A percentile compares a stretch with the other conserved stretches of the same genome.
These are phyloP conservation scores for Teratosphaeria viscida DNA, from an alignment of 2,329 filamentous ascomycete species.

Conservation along the genomic window DNA sequence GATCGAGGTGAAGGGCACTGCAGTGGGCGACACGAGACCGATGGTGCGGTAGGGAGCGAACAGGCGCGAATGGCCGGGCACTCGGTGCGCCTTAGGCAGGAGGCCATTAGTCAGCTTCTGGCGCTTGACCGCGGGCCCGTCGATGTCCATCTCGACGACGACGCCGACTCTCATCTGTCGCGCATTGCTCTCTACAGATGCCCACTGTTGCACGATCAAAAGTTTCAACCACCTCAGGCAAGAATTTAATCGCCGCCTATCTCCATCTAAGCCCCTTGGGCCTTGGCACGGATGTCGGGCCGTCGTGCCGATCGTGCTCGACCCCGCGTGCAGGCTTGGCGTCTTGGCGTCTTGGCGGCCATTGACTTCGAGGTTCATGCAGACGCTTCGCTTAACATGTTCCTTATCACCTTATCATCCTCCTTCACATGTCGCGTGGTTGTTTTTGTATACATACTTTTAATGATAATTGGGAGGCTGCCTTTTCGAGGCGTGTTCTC, in stretches of 20 bases:
- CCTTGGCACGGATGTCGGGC: not conserved
- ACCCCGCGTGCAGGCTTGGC: not conserved
- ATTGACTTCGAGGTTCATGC: not conserved
- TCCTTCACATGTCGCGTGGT: not conserved
- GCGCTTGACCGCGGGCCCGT: conserved; percentile 48
- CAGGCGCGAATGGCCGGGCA: conserved; percentile 52
- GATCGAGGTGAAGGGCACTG: conserved; percentile 79
- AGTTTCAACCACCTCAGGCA: not conserved
- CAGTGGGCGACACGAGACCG: conserved; percentile 82
- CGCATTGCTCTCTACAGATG: not conserved
- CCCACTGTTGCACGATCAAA: not conserved
- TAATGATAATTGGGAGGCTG: not conserved
- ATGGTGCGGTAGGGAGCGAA: conserved; percentile 95
- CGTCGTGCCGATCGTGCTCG: not conserved
- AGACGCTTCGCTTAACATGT: not conserved
- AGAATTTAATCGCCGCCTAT: not conserved
- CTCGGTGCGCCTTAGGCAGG: conserved; percentile 12
- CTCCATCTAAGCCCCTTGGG: too few species aligned
- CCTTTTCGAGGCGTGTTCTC: not conserved
- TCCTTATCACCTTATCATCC: not conserved
- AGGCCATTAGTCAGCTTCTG: conserved; percentile 47
- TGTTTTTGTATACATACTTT: not conserved
- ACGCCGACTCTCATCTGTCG: not conserved
- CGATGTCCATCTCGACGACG: conserved; percentile 1
- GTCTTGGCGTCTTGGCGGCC: too few species aligned